Base-by-base conservation (phyloP, 2,329 filamentous ascomycete species). In the Aspergillus neotritici region DNA sequence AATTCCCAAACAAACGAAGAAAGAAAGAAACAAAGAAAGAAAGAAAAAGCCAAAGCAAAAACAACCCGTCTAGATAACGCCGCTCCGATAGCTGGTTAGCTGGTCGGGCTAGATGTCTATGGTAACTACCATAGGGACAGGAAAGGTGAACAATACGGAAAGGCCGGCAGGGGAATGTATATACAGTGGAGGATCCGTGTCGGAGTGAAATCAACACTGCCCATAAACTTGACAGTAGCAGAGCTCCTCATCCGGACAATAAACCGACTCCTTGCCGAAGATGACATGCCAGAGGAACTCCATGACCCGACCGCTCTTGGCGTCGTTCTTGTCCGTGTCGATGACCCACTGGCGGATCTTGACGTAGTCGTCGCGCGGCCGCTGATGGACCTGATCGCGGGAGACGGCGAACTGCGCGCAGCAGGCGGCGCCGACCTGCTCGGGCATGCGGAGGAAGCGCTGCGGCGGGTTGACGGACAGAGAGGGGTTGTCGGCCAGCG, bases 251-350 rank as follows among this genome's bases (percentile, higher is more conserved):
- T 65, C 59, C 11, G 63, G 63, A 45, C 63, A 66, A 43, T 67
- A 65, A 13, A 72, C 60, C 6, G 66, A 58, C 15, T 65, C 55
- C 54, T 61, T 63, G 29, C 66, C 65, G 45, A 70, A 77, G 60
- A 74, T 70, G 60, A 79, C 72, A 58, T 84, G 82, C 81, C 81
- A 85, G 13, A 80, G 62, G 52, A 82, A 84, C 56, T 84, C 81
- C 58, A 83, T 73, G 2, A 83, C 72, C 15, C 80, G 68, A 2
- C 80, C 81, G 21, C 74, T 79, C 17, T 75, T 61, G 13, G 71
- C 70, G 55, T 83, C 78, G 4, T 69, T 69, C 39, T 79, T 58
- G 4, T 72, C 62, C 2, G 79, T 80, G 8, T 71, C 67, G n/a
- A 81, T 55, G 32, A 84, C 50, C 82, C 81, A 84, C 35, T 80